phyloP scores from a whole-genome alignment of 495 filamentous ascomycete genomes.

The Hypoxylon fuscum region DNA sequence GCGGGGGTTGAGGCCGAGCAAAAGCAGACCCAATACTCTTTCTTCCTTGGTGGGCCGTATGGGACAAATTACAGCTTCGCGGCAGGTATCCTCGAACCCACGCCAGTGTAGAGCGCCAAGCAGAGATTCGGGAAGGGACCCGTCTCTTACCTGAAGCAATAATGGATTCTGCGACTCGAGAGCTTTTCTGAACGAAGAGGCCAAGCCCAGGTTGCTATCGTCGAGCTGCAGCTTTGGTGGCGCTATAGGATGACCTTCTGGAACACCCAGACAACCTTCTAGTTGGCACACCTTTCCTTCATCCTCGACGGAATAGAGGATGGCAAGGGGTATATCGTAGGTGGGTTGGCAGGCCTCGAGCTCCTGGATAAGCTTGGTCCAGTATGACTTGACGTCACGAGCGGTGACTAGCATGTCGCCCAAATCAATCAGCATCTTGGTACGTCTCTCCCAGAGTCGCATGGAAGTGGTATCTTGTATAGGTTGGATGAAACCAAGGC shows the following conservation, averaged over 20 bases:
- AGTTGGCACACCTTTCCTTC: slow-evolving; percentile 64
- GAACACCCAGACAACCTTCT: slow-evolving; percentile 70
- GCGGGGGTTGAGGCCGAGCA: slow-evolving; percentile 73
- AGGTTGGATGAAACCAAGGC: slow-evolving; percentile 60
- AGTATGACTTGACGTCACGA: slow-evolving; percentile 69
- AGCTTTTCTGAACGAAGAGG: slow-evolving; percentile 69
- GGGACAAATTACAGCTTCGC: slow-evolving; percentile 73
- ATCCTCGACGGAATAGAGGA: slow-evolving; percentile 69
- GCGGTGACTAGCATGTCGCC: slow-evolving; percentile 73
- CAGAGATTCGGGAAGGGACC: slow-evolving; percentile 63
- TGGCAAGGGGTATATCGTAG: slow-evolving; percentile 68
- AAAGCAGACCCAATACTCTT: slow-evolving; percentile 69
- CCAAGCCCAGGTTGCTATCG: slow-evolving; percentile 68
- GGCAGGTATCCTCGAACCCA: slow-evolving; percentile 70
- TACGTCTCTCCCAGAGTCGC: slow-evolving; percentile 71
- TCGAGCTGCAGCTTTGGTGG: slow-evolving; percentile 64
- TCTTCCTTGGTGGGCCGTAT: slow-evolving; percentile 73
- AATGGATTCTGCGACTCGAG: slow-evolving; percentile 64
- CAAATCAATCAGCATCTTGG: slow-evolving; percentile 72
- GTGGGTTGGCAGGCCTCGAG: slow-evolving; percentile 64
- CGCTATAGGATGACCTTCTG: slow-evolving; percentile 66
- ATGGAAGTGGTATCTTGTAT: slow-evolving; percentile 73
- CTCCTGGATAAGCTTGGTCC: slow-evolving; percentile 63
- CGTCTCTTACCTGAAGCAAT: slow-evolving; percentile 64
- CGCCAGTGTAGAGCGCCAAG: slow-evolving; percentile 68